Conservation (phyloP, 306 rosid species). For the Nissolia schottii region DNA sequence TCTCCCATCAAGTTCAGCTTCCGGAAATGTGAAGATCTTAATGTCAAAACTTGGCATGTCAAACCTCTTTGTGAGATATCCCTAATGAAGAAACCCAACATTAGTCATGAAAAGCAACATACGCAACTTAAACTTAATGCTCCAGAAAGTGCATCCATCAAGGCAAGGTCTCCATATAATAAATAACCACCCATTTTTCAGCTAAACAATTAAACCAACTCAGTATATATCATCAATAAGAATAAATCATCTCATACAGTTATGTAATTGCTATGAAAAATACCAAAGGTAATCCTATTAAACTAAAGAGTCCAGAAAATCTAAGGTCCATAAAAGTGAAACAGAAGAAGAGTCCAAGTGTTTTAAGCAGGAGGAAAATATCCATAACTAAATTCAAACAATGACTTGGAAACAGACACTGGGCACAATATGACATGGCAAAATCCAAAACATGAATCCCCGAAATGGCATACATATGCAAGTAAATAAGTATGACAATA, state of each 20-base stretch:
- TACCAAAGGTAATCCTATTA: not conserved
- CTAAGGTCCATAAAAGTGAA: not conserved
- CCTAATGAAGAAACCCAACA: slow-evolving; percentile 41
- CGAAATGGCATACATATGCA: not conserved
- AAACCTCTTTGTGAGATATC: slow-evolving; percentile 68
- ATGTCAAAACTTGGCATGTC: slow-evolving; percentile 63
- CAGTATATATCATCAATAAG: not conserved
- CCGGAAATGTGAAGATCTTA: slow-evolving; percentile 61
- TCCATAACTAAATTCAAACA: not conserved
- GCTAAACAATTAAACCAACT: slow-evolving; percentile 16
- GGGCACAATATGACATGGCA: not conserved
- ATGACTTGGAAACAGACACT: not conserved
- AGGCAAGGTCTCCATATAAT: slow-evolving; percentile 22
- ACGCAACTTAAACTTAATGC: slow-evolving; percentile 1
- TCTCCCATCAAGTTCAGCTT: slow-evolving; percentile 70
- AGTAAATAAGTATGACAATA: not conserved
- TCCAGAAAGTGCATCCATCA: slow-evolving; percentile 8
- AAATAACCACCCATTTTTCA: slow-evolving; percentile 10
- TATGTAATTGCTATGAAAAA: not conserved
- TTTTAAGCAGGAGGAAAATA: not conserved
- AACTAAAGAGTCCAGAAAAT: slow-evolving; percentile 9
- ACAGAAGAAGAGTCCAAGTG: not conserved
- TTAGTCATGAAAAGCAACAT: slow-evolving; percentile 12
- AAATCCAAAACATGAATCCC: not conserved
- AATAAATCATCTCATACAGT: slow-evolving; percentile 13